These are phyloP conservation scores for Garcia nutans DNA, from an alignment of 345 rosid species.

Conservation along the genomic window DNA sequence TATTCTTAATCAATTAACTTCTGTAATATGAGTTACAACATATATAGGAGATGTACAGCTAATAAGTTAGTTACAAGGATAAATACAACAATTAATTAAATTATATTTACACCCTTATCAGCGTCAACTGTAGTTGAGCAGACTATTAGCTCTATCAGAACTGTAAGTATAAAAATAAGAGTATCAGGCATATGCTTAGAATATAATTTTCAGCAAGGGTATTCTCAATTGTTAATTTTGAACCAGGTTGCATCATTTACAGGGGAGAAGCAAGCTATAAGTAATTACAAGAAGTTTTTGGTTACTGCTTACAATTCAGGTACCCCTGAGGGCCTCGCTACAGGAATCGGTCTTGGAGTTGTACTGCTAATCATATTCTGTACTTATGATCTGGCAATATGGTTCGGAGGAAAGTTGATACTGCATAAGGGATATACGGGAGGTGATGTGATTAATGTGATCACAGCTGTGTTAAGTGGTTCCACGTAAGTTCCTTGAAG, in stretches of 20 bases:
- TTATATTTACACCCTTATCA: too few relatives aligned
- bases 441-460: conserved; percentile 53
- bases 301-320: conserved; percentile 50
- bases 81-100: too few relatives aligned
- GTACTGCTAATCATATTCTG: conserved; percentile 35
- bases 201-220: neutral
- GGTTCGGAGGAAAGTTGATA: conserved; percentile 68
- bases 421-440: conserved; percentile 56
- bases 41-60: too few relatives aligned
- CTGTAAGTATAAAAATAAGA: conserved; percentile 41
- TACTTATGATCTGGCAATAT: conserved; percentile 52
- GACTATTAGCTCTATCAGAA: conserved; percentile 80
- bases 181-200: neutral
- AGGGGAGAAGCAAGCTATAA: conserved; percentile 61
- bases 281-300: conserved; percentile 48
- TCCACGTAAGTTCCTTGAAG: conserved; percentile 53
- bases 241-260: conserved; percentile 72
- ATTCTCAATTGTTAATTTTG: neutral
- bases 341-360: conserved; percentile 59
- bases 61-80: too few relatives aligned
- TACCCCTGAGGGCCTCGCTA: conserved; percentile 47
- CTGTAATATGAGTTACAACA: too few relatives aligned
- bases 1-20: too few relatives aligned
- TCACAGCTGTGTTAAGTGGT: conserved; percentile 55
- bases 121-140: conserved; percentile 78